phyloP scores from a whole-genome alignment of 2,329 filamentous ascomycete species.

The Blumeria graminis region DNA sequence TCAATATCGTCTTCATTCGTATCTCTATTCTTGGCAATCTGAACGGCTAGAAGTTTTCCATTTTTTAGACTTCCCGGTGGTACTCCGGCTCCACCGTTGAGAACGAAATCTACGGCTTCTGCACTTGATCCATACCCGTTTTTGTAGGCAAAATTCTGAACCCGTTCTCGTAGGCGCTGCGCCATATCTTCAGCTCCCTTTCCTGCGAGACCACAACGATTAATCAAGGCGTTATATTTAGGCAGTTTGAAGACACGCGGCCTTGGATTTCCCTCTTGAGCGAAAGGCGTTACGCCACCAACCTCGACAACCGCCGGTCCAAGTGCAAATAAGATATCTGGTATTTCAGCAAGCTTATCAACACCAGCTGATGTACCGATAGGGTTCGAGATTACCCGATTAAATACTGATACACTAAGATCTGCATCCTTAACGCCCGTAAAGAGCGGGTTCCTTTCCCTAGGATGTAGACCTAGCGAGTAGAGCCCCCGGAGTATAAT shows the following conservation, averaged over 20 bases:
- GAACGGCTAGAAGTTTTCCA: slow-evolving; percentile 65
- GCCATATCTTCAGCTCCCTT: slow-evolving; percentile 75
- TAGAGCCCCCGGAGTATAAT: slow-evolving; percentile 47
- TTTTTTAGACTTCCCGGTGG: slow-evolving; percentile 58
- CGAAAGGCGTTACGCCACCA: slow-evolving; percentile 67
- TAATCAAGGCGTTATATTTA: slow-evolving; percentile 68
- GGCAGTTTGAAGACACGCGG: slow-evolving; percentile 76
- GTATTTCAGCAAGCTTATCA: slow-evolving; percentile 82
- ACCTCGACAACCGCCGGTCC: slow-evolving; percentile 79
- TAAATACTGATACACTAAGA: slow-evolving; percentile 39
- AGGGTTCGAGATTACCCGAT: slow-evolving; percentile 54
- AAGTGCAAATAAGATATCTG: slow-evolving; percentile 59
- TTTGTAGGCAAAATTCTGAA: slow-evolving; percentile 50
- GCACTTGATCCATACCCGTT: slow-evolving; percentile 40
- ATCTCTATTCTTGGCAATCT: slow-evolving; percentile 90
- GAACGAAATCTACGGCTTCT: slow-evolving; percentile 41
- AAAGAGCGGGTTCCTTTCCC: slow-evolving; percentile 34
- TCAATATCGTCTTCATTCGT: slow-evolving; percentile 68
- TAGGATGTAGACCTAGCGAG: slow-evolving; percentile 49
- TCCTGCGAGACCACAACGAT: slow-evolving; percentile 88
- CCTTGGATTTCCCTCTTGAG: slow-evolving; percentile 68
- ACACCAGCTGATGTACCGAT: slow-evolving; percentile 88
- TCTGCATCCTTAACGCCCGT: slow-evolving; percentile 15
- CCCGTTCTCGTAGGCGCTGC: slow-evolving; percentile 48
- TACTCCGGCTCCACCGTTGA: slow-evolving; percentile 54